Evolutionary conservation across 2,329 filamentous ascomycete genomes (phyloP).

Genomic region (Diplodia seriata): DNA sequence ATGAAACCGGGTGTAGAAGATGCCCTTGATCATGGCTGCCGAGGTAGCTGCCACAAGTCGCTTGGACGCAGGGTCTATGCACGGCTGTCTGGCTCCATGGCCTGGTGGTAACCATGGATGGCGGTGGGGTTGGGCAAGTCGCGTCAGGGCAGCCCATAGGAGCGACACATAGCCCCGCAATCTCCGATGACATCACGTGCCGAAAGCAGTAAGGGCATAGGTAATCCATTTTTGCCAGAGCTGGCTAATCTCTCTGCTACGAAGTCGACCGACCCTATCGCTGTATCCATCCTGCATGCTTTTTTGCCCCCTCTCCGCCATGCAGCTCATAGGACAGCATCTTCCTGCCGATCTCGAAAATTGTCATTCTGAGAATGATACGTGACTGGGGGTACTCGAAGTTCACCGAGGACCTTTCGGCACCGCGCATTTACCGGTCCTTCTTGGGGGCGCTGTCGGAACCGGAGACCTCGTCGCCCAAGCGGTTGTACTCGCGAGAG

Average conservation of each 20-base stretch:
- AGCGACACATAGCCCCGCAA: constrained; percentile 17
- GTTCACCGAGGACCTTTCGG: background rate
- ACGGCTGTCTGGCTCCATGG: constrained; percentile 11
- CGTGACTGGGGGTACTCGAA: background rate
- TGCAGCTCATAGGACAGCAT: background rate
- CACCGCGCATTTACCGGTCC: constrained; percentile 55
- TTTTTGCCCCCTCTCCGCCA: background rate
- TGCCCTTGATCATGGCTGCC: constrained; percentile 63
- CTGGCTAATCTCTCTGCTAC: background rate
- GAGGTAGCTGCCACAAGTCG: background rate
- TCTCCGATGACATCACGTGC: constrained; percentile 23
- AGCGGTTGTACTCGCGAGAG: constrained; percentile 81
- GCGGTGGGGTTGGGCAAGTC: constrained; percentile 8
- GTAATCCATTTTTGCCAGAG: background rate
- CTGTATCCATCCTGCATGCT: background rate
- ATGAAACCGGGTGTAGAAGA: constrained; percentile 73
- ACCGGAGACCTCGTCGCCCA: constrained; percentile 81
- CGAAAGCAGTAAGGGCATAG: background rate
- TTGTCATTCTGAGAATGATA: background rate
- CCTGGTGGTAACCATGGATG: constrained; percentile 1
- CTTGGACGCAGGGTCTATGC: background rate
- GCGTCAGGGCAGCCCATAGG: background rate
- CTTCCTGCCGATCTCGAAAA: background rate
- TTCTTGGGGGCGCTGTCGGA: constrained; percentile 60
- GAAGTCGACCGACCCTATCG: background rate